These are phyloP conservation scores for Hypholoma fasciculare DNA, from an alignment of 768 basidiomycete species.

Conservation along the genomic window DNA sequence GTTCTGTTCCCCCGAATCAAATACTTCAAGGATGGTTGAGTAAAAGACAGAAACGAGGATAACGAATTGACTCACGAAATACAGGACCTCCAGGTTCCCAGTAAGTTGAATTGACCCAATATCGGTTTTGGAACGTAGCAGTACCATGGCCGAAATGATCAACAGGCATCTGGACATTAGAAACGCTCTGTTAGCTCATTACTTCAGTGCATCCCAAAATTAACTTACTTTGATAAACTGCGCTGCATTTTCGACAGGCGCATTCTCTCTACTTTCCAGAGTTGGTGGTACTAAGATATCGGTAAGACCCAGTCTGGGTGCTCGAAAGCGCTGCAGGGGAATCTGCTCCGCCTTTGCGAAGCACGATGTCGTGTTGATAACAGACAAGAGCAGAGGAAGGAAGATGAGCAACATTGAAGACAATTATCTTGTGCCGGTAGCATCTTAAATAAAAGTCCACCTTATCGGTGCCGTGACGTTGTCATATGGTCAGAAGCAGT, in stretches of 20 bases:
- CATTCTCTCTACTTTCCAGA: background rate
- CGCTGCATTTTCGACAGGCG: background rate
- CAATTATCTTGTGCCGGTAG: background rate
- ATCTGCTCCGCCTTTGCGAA: background rate
- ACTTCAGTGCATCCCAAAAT: no score
- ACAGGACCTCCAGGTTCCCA: slow-evolving; percentile 49
- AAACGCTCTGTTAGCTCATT: background rate
- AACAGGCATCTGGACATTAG: slow-evolving; percentile 37
- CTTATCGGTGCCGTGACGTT: background rate
- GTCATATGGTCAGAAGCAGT: background rate
- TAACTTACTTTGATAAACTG: slow-evolving; percentile 6
- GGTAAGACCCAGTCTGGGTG: background rate
- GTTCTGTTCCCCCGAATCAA: slow-evolving; percentile 52
- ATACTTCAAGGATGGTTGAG: slow-evolving; percentile 30
- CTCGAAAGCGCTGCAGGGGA: background rate
- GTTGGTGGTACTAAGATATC: background rate
- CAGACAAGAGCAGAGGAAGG: background rate
- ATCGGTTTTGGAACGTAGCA: slow-evolving; percentile 43
- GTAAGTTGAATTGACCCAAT: slow-evolving; percentile 50
- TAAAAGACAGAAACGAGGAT: background rate
- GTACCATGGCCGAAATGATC: slow-evolving; percentile 41
- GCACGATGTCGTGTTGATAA: background rate
- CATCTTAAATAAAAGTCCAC: background rate
- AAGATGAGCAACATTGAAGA: background rate
- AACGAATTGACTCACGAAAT: slow-evolving; percentile 32